phyloP scores from a whole-genome alignment of 345 rosid species.

The Melaleuca quinquenervia region DNA sequence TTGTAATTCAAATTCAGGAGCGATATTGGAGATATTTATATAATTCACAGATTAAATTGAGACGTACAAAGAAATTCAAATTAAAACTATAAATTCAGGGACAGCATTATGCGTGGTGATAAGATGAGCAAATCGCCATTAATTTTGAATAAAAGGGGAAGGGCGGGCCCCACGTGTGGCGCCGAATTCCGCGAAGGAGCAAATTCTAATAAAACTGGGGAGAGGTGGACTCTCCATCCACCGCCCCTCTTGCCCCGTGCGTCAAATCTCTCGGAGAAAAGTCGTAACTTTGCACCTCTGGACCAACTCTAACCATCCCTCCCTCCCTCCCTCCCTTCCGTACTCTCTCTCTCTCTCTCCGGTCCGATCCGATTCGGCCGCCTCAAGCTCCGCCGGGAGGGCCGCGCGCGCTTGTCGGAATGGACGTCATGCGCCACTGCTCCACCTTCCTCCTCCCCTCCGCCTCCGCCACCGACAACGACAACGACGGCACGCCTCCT shows the following conservation, averaged over 20 bases:
- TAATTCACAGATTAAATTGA: no score
- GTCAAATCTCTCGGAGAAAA: background rate
- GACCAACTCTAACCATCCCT: background rate
- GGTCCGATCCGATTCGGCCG: background rate
- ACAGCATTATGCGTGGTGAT: no score
- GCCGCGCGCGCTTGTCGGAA: background rate
- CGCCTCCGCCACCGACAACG: background rate
- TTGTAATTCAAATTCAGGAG: no score
- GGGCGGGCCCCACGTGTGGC: background rate
- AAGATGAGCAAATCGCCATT: no score
- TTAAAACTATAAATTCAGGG: no score
- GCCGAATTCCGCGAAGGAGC: background rate
- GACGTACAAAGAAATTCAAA: no score
- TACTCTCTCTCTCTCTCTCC: background rate
- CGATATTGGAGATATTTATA: no score
- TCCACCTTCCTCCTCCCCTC: slow-evolving; percentile 64
- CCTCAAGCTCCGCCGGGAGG: background rate
- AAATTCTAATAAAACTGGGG: background rate
- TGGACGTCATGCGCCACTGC: slow-evolving; percentile 69
- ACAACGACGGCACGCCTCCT: slow-evolving; percentile 2
- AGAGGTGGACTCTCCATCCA: no score
- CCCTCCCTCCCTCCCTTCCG: background rate
- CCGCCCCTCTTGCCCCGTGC: background rate
- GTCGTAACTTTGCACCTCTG: background rate
- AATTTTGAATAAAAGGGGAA: background rate